A percentile compares a stretch with the other conserved stretches of the same genome.
phyloP scores from a whole-genome alignment of 495 filamentous ascomycete genomes.

The Penicillium cataractarum region DNA sequence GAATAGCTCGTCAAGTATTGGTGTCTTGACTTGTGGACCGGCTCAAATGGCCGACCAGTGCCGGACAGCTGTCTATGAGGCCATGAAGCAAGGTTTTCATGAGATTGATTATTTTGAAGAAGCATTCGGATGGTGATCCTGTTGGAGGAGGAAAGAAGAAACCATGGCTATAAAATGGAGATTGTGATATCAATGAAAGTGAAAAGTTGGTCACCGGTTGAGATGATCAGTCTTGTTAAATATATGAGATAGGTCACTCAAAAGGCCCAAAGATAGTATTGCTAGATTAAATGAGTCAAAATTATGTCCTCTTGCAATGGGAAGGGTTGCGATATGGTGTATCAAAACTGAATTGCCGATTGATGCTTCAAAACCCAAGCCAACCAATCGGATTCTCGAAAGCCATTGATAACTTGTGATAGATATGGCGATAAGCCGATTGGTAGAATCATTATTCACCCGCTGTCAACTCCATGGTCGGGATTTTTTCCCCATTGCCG shows the following conservation, averaged over 20 bases:
- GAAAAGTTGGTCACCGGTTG: not conserved
- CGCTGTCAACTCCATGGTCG: not conserved
- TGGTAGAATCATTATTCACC: not conserved
- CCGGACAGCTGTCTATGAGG: not conserved
- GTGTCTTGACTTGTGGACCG: not conserved
- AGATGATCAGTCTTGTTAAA: not conserved
- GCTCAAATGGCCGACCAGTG: not conserved
- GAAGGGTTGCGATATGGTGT: not conserved
- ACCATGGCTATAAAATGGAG: not conserved
- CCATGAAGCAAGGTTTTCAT: not conserved
- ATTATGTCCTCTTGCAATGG: not conserved
- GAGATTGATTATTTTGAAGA: not conserved
- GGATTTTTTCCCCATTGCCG: not conserved
- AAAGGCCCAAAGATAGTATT: not conserved
- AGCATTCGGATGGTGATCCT: not conserved
- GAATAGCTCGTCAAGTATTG: not conserved
- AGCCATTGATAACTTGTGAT: not conserved
- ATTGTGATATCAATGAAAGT: not conserved
- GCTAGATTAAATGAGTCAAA: not conserved
- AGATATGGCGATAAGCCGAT: not conserved
- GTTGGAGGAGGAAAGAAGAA: not conserved
- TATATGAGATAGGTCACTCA: not conserved
- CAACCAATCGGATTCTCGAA: not conserved
- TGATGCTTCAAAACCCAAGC: not conserved
- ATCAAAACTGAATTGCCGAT: not conserved